Base-by-base conservation (phyloP, 306 rosid species). In the Prunus padus region DNA sequence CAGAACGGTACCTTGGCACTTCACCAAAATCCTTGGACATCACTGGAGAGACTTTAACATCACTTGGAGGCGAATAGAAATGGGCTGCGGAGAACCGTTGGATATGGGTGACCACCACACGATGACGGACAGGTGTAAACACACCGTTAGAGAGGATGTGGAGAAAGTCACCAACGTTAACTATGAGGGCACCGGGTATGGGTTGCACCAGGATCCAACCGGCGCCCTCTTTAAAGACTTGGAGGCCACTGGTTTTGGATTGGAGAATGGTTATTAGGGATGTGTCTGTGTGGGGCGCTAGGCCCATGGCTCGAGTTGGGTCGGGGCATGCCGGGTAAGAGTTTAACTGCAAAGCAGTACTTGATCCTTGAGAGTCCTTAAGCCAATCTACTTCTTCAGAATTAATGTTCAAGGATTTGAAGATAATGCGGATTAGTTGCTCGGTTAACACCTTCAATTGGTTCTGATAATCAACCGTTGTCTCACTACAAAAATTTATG, bases 201-300 rank as follows among this genome's bases (percentile, higher is more conserved):
- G 91, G 90, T 19, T 76, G 51, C 71, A 91, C 93, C 0, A 77
- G 76, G 45, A 87, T 80, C 95, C 91, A 93, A 1, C 91, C 93
- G 1, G 4, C 30, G 8, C 85, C 89, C 4, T 84, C 87, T 37
- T 74, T 83, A 82, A 78, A 83, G 55, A 93, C 30, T 63, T 93
- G 89, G 40, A 93, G 96, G 22, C 97, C 92, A 33, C 8, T 76
- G 30, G 76, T 82, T 64, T 86, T 78, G 40, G 77, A 82, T 61
- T 87, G 96, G 65, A 93, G 72, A 69, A 91, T 64, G 13, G 98
- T 93, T 23, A 93, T 7, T 2, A 89, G 76, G 18, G 87, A 89
- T 0, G 98, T 88, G 90, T 93, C 98, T 0, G 93, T 93, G 74
- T 91, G 98, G 0, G 90, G 87, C 25, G 89, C 97, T 11, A 93